Evolutionary conservation across 2,329 filamentous ascomycete genomes (phyloP).

Genomic region (Alternaria metachromatica): DNA sequence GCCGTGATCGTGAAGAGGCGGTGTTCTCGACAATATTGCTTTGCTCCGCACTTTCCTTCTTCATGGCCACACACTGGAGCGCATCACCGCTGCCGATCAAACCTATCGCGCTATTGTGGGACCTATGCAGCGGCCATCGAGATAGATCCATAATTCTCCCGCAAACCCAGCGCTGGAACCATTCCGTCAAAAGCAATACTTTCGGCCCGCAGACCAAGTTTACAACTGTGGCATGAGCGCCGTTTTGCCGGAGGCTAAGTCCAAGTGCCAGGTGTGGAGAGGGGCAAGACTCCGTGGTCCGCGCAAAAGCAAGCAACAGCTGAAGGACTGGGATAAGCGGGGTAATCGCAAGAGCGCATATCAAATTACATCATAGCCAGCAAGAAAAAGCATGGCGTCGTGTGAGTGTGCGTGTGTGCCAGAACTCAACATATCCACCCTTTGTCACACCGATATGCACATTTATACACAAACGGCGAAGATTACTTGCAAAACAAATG

Average conservation of each 20-base stretch:
- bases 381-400: background rate
- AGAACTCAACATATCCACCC: background rate
- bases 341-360: background rate
- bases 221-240: background rate
- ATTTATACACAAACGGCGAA: background rate
- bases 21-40: background rate
- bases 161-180: background rate
- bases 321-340: background rate
- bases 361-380: background rate
- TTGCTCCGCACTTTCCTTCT: background rate
- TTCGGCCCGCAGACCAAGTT: background rate
- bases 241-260: background rate
- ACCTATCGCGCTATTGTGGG: background rate
- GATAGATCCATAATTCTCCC: conserved; percentile 10
- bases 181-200: conserved; percentile 1
- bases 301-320: background rate
- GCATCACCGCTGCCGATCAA: conserved; percentile 10
- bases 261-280: background rate
- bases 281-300: background rate
- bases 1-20: background rate
- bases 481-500: background rate
- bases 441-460: background rate
- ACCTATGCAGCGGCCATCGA: conserved; percentile 1
- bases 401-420: background rate
- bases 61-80: background rate